Base-by-base conservation (phyloP, 805 yeast genomes). In the Lipomyces yamadae region DNA sequence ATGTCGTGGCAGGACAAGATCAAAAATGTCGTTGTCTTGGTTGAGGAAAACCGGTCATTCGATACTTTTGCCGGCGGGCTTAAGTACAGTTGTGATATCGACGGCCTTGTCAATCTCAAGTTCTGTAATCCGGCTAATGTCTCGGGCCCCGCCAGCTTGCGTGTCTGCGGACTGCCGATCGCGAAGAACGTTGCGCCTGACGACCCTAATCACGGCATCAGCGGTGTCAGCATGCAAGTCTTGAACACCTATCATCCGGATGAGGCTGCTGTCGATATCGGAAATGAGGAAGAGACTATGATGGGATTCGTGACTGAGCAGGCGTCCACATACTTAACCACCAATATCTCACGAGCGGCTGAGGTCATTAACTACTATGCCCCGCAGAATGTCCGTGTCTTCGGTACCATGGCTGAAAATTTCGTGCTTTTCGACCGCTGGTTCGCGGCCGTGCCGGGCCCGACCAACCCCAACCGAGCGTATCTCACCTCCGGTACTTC, bases 391-490 rank as follows among this genome's bases (percentile, higher is more conserved):
- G 32, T 56, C 7, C 58, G 45, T 3, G 58, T 56, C 37, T 56
- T 34, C 37, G 58, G 18, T 18, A 30, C 58, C 13, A 56, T 56
- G 58, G 58, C 58, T 18, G 58, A 56, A 15, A 56, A 30, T 3
- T 53, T n/a, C 18, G 18, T 56, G 13, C 37, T 56, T 8, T 56
- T 56, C 58, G 58, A 56, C 58, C 8, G 58, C 10, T 56, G 58
- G 58, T 29, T 56, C 32, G 58, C 58, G 5, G 45, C 58, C 34
- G 58, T 56, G 13, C 58, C 58, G 7, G 58, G 58, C 29, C 58
- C 58, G n/a, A 56, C 58, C 34, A 56, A 56, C 58, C 58, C 58
- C 3, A 56, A 56, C 58, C 7, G 58, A 56, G 58, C 58, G 8
- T 56, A 56, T 15, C 45, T 56, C 29, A 56, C 58, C 15, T 56